Conservation (phyloP, 257 asterid species). For the Nyctanthes arbortristis region DNA sequence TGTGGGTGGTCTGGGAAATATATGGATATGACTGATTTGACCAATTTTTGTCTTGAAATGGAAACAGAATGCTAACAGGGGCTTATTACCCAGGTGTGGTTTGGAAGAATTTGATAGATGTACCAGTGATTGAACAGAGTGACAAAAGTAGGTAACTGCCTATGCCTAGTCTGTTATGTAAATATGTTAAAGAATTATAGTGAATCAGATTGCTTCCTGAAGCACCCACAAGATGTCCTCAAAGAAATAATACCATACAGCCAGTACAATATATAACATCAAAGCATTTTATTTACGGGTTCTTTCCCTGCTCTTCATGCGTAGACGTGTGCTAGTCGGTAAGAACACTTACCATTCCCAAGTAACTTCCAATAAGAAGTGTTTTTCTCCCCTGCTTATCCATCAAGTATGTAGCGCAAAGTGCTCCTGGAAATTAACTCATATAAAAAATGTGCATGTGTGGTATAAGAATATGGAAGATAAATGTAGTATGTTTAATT, state of each 20-base stretch:
- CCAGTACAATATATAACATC: neutral
- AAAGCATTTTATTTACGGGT: neutral
- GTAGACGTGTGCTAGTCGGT: neutral
- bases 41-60: no score
- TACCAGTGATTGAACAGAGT: neutral
- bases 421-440: constrained; percentile 58
- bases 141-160: neutral
- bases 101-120: neutral
- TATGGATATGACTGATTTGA: no score
- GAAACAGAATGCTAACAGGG: no score
- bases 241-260: neutral
- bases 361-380: constrained; percentile 77
- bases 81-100: neutral
- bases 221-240: neutral
- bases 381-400: constrained; percentile 78
- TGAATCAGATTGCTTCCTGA: neutral
- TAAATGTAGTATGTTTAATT: constrained; percentile 10
- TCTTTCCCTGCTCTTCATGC: constrained; percentile 8
- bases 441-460: neutral
- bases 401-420: constrained; percentile 73
- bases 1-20: no score
- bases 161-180: neutral
- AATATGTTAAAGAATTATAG: neutral
- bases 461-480: neutral
- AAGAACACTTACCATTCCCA: constrained; percentile 72